Evolutionary conservation across 345 rosid genomes (phyloP).

Genomic region (Salix exigua): DNA sequence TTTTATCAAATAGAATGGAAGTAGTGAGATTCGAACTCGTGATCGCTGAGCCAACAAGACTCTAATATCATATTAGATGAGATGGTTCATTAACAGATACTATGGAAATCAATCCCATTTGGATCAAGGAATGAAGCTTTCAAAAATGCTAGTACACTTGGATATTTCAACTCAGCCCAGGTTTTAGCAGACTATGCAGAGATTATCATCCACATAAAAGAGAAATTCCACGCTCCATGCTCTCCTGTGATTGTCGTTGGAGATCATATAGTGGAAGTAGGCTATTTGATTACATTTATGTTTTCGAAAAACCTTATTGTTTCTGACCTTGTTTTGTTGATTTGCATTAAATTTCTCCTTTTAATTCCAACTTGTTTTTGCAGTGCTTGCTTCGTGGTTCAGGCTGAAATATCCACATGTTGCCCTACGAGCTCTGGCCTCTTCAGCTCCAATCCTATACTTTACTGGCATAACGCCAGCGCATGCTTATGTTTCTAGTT

Average conservation of each 20-base stretch:
- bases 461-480: constrained; percentile 22
- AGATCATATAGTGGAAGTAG: constrained; percentile 7
- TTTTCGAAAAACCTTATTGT: not conserved
- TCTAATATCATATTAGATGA: too few relatives aligned
- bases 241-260: constrained; percentile 11
- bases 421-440: constrained; percentile 33
- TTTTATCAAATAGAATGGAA: too few relatives aligned
- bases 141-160: not conserved
- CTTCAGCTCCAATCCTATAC: constrained; percentile 42
- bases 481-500: constrained; percentile 16
- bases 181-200: constrained; percentile 10
- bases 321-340: not conserved
- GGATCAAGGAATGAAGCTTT: not conserved
- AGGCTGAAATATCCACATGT: constrained; percentile 35
- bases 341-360: not conserved
- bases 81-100: not conserved
- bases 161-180: constrained; percentile 11
- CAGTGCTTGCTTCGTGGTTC: constrained; percentile 1
- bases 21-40: too few relatives aligned
- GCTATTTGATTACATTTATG: not conserved
- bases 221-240: not conserved
- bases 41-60: too few relatives aligned
- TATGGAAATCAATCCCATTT: constrained; percentile 10
- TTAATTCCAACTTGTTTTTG: not conserved
- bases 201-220: not conserved